Conservation (phyloP, 2,329 filamentous ascomycete species). For the Dothistroma septosporum region DNA sequence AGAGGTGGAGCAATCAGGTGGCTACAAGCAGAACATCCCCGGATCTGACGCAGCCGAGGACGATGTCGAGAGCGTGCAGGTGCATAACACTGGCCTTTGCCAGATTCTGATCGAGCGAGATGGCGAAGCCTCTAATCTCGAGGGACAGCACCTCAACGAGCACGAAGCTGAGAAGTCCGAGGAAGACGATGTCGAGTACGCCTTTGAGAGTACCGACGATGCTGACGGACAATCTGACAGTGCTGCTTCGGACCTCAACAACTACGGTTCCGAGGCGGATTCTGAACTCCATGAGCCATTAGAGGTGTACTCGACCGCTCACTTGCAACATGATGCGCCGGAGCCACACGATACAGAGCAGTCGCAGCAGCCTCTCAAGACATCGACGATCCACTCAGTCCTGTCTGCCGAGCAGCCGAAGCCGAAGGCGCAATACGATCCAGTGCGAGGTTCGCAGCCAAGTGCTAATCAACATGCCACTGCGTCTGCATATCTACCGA, state of each 20-base stretch:
- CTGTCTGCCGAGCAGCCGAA: not conserved
- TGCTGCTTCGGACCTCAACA: not conserved
- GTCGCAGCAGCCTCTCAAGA: not conserved
- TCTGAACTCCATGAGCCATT: not conserved
- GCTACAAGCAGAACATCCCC: not conserved
- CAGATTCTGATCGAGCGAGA: slow-evolving; percentile 23
- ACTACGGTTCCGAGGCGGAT: not conserved
- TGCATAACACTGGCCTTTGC: slow-evolving; percentile 11
- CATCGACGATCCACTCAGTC: not conserved
- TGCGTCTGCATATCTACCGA: not conserved
- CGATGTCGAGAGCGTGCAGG: not conserved
- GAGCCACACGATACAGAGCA: not conserved
- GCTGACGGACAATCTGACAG: not conserved
- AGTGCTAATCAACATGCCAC: not conserved
- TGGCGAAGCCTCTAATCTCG: slow-evolving; percentile 7
- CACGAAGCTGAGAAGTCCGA: slow-evolving; percentile 10
- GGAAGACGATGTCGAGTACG: slow-evolving; percentile 16
- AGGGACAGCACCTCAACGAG: slow-evolving; percentile 6
- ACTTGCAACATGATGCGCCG: not conserved
- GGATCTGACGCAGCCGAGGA: not conserved
- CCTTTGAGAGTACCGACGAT: slow-evolving; percentile 4
- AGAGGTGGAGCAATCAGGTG: not conserved
- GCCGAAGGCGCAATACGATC: slow-evolving; percentile 27
- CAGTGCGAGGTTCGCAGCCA: slow-evolving; percentile 24
- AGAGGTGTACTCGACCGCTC: not conserved